Percentiles rank a stretch among this genome's conserved stretches.
These are phyloP conservation scores for Huntiella omanensis DNA, from an alignment of 2,329 filamentous ascomycete species.

Conservation along the genomic window DNA sequence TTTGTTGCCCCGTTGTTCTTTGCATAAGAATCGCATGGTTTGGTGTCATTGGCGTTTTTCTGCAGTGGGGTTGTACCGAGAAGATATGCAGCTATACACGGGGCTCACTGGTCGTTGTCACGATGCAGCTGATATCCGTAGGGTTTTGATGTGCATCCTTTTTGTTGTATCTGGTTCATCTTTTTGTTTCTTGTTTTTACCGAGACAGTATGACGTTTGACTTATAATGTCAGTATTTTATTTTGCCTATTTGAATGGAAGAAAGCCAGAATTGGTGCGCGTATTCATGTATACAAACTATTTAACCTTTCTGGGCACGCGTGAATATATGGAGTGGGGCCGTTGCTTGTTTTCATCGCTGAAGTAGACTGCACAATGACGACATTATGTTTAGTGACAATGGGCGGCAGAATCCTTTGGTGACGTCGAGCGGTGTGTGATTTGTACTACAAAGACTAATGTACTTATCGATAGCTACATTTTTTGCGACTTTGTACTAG, in stretches of 20 bases:
- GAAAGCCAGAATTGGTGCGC: background rate
- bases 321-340: background rate
- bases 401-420: background rate
- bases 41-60: constrained; percentile 10
- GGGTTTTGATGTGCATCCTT: background rate
- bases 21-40: constrained; percentile 8
- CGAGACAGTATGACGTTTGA: background rate
- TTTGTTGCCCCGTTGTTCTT: constrained; percentile 19
- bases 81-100: background rate
- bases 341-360: background rate
- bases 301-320: background rate
- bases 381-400: background rate
- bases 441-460: background rate
- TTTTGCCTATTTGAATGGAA: background rate
- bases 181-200: constrained; percentile 9
- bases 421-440: background rate
- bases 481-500: too few relatives aligned
- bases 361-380: background rate
- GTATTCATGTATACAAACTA: background rate
- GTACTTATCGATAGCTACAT: too few relatives aligned
- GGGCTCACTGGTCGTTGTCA: constrained; percentile 3
- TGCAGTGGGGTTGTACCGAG: background rate
- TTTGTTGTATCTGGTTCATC: constrained; percentile 13
- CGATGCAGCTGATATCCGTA: constrained; percentile 6
- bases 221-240: constrained; percentile 14